Conservation (phyloP, 2,329 filamentous ascomycete species). For the Diplocarpon mali region DNA sequence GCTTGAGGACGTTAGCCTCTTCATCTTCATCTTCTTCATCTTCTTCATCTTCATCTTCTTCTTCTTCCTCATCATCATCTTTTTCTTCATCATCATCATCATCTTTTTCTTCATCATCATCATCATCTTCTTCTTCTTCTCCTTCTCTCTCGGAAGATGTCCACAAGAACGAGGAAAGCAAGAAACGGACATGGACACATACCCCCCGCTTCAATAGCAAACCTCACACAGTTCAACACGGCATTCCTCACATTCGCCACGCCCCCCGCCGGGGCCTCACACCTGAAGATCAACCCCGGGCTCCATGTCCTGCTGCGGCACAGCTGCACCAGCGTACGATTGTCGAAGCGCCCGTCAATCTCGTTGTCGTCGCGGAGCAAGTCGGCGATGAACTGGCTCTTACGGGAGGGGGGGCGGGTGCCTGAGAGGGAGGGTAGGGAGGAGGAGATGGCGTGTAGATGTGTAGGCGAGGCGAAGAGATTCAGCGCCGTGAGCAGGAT, state of each 20-base stretch:
- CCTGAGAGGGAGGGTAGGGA: not conserved
- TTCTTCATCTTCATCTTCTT: too few relatives aligned
- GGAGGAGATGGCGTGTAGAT: not conserved
- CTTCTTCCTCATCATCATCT: too few relatives aligned
- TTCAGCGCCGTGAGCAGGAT: conserved; percentile 1
- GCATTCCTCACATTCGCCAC: conserved; percentile 34
- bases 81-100: too few relatives aligned
- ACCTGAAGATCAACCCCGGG: conserved; percentile 32
- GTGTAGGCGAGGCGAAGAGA: conserved; percentile 2
- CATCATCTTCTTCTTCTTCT: too few relatives aligned
- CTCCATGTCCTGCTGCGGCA: conserved; percentile 32
- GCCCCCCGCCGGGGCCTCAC: conserved; percentile 32
- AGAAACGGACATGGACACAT: conserved; percentile 13
- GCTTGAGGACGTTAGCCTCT: conserved; percentile 3
- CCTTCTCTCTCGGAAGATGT: too few relatives aligned
- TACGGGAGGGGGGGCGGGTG: not conserved
- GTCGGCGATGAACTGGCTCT: conserved; percentile 7
- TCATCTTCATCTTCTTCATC: too few relatives aligned
- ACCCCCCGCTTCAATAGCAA: conserved; percentile 38
- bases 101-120: too few relatives aligned
- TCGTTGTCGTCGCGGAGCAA: conserved; percentile 2
- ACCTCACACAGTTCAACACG: conserved; percentile 34
- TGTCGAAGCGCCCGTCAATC: conserved; percentile 15
- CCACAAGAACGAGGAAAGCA: not conserved
- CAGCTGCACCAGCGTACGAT: conserved; percentile 5